Conservation (phyloP, 2,329 filamentous ascomycete genomes). For the Fusarium citri region DNA sequence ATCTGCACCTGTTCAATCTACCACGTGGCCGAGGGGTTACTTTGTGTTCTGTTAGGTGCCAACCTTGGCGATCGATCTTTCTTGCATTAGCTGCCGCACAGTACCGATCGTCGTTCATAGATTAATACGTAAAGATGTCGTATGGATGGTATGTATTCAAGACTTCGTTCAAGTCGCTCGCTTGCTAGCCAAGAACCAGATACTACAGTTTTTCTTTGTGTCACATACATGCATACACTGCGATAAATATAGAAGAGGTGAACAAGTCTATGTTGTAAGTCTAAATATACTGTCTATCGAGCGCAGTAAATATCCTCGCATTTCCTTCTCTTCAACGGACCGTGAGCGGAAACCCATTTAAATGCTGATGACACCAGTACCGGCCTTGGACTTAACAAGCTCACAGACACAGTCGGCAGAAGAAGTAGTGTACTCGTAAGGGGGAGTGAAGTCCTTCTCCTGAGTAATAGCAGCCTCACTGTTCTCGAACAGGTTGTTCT, state of each 20-base stretch:
- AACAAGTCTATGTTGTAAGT: not conserved
- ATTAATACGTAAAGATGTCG: not conserved
- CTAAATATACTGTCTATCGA: not conserved
- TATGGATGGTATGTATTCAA: accelerated
- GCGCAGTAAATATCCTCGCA: not conserved
- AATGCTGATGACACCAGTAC: conserved; percentile 36
- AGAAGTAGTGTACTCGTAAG: conserved; percentile 51
- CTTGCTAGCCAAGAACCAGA: not conserved
- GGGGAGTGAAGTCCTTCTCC: conserved; percentile 48
- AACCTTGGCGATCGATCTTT: not conserved
- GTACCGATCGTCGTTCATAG: no score
- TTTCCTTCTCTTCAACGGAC: not conserved
- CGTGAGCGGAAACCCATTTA: not conserved
- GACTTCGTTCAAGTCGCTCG: not conserved
- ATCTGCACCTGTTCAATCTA: conserved; percentile 34
- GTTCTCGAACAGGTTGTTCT: conserved; percentile 59
- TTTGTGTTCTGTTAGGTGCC: not conserved
- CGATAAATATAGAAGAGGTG: not conserved
- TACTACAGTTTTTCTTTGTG: not conserved
- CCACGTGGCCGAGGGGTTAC: conserved; percentile 29
- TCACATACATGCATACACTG: no score
- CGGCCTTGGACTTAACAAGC: conserved; percentile 42
- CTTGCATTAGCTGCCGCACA: not conserved
- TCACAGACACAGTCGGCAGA: conserved; percentile 41
- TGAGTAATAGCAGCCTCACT: conserved; percentile 51